Conservation (phyloP, 129 eudicot genomes). For the carrot (Daucus carota) region DNA sequence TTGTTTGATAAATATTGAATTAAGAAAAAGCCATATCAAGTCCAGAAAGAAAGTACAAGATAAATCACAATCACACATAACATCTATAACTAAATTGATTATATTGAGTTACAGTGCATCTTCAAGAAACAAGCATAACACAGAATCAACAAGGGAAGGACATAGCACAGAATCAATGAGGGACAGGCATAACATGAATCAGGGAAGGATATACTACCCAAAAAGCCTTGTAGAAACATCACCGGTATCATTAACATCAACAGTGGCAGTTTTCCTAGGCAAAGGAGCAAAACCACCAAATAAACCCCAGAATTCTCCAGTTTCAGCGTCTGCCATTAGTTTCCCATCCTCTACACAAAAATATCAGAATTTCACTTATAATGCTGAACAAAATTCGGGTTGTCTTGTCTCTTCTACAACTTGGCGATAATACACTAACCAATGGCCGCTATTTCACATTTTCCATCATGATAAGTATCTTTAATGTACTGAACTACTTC, state of each 20-base stretch:
- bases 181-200: neutral
- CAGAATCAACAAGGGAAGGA: neutral
- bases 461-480: slow-evolving; percentile 93
- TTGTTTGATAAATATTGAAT: neutral
- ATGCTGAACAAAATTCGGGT: neutral
- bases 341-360: slow-evolving; percentile 76
- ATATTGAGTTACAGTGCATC: neutral
- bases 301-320: slow-evolving; percentile 95
- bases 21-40: neutral
- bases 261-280: slow-evolving; percentile 65
- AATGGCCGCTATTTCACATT: slow-evolving; percentile 85
- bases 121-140: neutral
- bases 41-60: neutral
- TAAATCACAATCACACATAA: neutral
- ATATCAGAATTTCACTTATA: slow-evolving; percentile 9
- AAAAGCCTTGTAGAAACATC: slow-evolving; percentile 43
- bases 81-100: neutral
- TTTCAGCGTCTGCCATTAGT: slow-evolving; percentile 90
- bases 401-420: neutral
- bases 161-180: neutral
- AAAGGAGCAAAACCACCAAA: slow-evolving; percentile 99
- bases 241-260: slow-evolving; percentile 31
- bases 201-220: slow-evolving; percentile 31
- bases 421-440: slow-evolving; percentile 42
- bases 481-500: slow-evolving; percentile 96